Base-by-base conservation (phyloP, 768 basidiomycete species). In the Suillus luteus region DNA sequence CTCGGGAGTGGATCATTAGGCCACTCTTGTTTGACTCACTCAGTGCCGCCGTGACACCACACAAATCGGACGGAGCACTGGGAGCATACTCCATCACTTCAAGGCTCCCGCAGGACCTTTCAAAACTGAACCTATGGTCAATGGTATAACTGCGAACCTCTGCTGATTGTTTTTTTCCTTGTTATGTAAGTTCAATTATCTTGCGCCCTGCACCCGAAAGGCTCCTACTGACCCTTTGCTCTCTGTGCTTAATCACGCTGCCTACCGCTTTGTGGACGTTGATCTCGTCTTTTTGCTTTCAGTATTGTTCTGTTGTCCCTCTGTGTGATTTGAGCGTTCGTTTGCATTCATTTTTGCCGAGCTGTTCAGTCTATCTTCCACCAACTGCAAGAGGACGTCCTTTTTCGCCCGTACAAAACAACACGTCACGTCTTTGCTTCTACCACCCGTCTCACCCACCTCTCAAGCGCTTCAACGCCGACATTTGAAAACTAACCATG, bases 181-280 rank as follows among this genome's bases (percentile, higher is more conserved):
- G 73, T 77, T 77, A 77, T 77, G 74, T 76, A 76, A 75, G 75
- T 75, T 66, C 65, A 65, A n/a, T 70, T 66, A 43, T 70, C 67
- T 72, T 44, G 64, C 70, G 65, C 64, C 70, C 55, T 65, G 41
- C 61, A 60, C 66, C 62, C 65, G 66, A 66, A 54, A 69, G 51
- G 59, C n/a, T 64, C 48, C 61, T 68, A 65, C 76, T 73, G 68
- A 73, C 65, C 59, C 63, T 61, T 55, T 48, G 51, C 48, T 65
- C 60, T 55, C 59, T 62, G 37, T 62, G 55, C 61, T 65, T 64
- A 66, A 62, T 68, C 61, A 54, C 62, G 41, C 60, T 66, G n/a
- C 54, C 68, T 67, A 64, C 69, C 64, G 66, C 63, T 70, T 71
- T 66, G 71, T 64, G 51, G 68, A 70, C 65, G 57, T 67, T 65